These are phyloP conservation scores for Homolaphlyctis polyrhiza DNA, from an alignment of 371 early-diverging fungal species.

Conservation along the genomic window DNA sequence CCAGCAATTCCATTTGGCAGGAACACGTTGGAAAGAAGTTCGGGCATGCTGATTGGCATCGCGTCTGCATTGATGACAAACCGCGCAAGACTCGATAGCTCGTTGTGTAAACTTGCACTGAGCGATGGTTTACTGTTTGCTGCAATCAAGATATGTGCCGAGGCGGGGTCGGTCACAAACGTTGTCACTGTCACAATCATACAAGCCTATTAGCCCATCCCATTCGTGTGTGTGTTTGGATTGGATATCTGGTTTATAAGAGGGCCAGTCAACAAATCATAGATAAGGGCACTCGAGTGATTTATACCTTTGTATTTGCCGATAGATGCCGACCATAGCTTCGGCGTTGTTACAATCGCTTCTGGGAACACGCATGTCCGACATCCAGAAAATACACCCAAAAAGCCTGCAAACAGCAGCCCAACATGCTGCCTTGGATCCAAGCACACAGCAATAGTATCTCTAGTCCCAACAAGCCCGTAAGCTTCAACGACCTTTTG, in stretches of 20 bases:
- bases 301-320: slow-evolving; percentile 32
- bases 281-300: too few relatives aligned
- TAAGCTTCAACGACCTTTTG: slow-evolving; percentile 5
- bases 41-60: slow-evolving; percentile 55
- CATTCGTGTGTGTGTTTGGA: too few relatives aligned
- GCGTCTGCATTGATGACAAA: slow-evolving; percentile 67
- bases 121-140: too few relatives aligned
- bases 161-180: not conserved
- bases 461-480: slow-evolving; percentile 23
- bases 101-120: too few relatives aligned
- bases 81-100: slow-evolving; percentile 57
- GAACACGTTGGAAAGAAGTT: slow-evolving; percentile 56
- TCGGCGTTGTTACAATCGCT: slow-evolving; percentile 57
- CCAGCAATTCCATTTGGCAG: slow-evolving; percentile 22
- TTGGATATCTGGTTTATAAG: too few relatives aligned
- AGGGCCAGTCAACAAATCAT: too few relatives aligned
- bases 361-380: slow-evolving; percentile 61
- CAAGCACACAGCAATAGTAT: slow-evolving; percentile 58
- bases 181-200: too few relatives aligned
- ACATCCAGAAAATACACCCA: slow-evolving; percentile 67
- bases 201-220: too few relatives aligned
- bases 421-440: slow-evolving; percentile 85
- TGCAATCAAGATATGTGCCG: not conserved
- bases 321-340: slow-evolving; percentile 65
- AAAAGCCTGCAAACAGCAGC: slow-evolving; percentile 60